These are phyloP conservation scores for Apiotrichum sp. DNA, from an alignment of 1,284 basidiomycete genomes.

Conservation along the genomic window DNA sequence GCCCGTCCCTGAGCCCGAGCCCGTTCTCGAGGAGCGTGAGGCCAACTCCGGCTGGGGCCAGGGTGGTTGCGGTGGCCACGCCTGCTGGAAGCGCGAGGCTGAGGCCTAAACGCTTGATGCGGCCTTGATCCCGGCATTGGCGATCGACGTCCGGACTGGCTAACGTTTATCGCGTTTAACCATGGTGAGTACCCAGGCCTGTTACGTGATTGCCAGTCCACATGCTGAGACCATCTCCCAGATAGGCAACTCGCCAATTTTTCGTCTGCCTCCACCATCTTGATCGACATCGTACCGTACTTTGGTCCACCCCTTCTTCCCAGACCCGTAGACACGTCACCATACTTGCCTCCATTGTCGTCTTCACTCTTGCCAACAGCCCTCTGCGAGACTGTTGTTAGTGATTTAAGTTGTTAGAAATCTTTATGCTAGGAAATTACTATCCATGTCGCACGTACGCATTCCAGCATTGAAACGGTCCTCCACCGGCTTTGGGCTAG, in stretches of 20 bases:
- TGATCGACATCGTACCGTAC: too few species aligned
- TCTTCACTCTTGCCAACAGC: too few species aligned
- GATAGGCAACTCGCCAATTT: background rate
- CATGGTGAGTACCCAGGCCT: background rate
- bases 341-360: too few species aligned
- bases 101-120: conserved; percentile 11
- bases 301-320: too few species aligned
- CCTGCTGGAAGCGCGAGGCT: conserved; percentile 22
- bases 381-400: too few species aligned
- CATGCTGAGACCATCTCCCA: background rate
- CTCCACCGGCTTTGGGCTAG: too few species aligned
- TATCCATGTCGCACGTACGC: too few species aligned
- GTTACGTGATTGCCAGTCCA: background rate
- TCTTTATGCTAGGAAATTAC: too few species aligned
- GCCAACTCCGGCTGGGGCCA: background rate
- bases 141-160: background rate
- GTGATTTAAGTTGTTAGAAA: too few species aligned
- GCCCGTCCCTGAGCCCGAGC: conserved; percentile 5
- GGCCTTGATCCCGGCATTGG: background rate
- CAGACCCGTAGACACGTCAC: too few species aligned
- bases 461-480: too few species aligned
- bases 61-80: background rate
- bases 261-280: too few species aligned
- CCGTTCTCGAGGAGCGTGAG: conserved; percentile 5
- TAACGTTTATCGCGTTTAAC: background rate